Conservation (phyloP, 2,329 filamentous ascomycete genomes). For the Aspergillus pseudoviridinutans region DNA sequence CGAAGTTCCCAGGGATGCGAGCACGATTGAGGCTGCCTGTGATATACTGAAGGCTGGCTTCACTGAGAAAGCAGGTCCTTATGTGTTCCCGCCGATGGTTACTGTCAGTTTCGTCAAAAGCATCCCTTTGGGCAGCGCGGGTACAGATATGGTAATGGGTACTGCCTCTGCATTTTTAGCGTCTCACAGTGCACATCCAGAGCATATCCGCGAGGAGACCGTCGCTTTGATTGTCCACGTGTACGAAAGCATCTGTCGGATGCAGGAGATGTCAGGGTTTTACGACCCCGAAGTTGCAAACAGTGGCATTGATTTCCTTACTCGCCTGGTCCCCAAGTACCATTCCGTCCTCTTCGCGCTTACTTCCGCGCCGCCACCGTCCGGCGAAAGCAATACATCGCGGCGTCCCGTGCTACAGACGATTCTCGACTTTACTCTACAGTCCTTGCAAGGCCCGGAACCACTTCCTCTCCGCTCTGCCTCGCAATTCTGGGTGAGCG, state of each 20-base stretch:
- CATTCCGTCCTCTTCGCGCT: slow-evolving; percentile 36
- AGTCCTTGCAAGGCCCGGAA: slow-evolving; percentile 38
- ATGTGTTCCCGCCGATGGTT: slow-evolving; percentile 40
- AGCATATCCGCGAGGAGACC: slow-evolving; percentile 31
- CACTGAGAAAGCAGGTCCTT: slow-evolving; percentile 42
- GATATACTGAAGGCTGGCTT: slow-evolving; percentile 45
- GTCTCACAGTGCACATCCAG: slow-evolving; percentile 35
- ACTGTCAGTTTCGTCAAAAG: slow-evolving; percentile 41
- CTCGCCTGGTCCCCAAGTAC: slow-evolving; percentile 41
- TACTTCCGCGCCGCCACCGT: slow-evolving; percentile 19
- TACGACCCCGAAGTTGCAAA: slow-evolving; percentile 43
- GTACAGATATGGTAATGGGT: slow-evolving; percentile 42
- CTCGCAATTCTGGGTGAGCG: slow-evolving; percentile 41
- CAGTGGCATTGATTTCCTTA: slow-evolving; percentile 44
- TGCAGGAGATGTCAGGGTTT: slow-evolving; percentile 30
- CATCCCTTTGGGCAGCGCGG: slow-evolving; percentile 36
- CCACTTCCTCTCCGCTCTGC: slow-evolving; percentile 46
- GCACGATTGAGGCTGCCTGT: slow-evolving; percentile 44
- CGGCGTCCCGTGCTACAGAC: slow-evolving; percentile 29
- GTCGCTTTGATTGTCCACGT: slow-evolving; percentile 37
- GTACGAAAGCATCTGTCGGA: slow-evolving; percentile 35
- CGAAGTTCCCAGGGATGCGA: slow-evolving; percentile 37
- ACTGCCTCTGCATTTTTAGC: slow-evolving; percentile 45
- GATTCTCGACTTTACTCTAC: slow-evolving; percentile 40
- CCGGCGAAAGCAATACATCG: slow-evolving; percentile 1